Evolutionary conservation across 2,329 filamentous ascomycete species (phyloP).

Genomic region (Sarocladiaceae sp.): DNA sequence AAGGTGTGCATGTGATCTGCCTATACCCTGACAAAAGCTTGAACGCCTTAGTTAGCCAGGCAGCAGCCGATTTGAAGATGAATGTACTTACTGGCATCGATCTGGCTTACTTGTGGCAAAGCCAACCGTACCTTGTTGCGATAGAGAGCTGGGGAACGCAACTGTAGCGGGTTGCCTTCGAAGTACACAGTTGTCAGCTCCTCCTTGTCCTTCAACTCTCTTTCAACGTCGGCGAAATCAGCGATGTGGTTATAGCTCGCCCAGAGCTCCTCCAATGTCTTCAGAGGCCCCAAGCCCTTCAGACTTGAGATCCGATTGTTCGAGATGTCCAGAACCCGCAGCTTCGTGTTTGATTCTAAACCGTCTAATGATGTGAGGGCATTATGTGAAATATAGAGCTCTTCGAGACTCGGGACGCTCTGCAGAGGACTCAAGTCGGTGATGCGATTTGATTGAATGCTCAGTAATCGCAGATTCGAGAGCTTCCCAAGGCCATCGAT

Average conservation of each 20-base stretch:
- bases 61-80: neutral
- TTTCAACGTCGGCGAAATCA: conserved; percentile 80
- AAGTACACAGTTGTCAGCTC: conserved; percentile 89
- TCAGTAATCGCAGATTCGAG: conserved; percentile 78
- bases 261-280: conserved; percentile 85
- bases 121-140: conserved; percentile 89
- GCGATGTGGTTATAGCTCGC: conserved; percentile 81
- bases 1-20: no score
- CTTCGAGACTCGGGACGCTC: conserved; percentile 73
- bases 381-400: conserved; percentile 96
- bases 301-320: conserved; percentile 80
- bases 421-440: conserved; percentile 71
- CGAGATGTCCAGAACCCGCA: conserved; percentile 82
- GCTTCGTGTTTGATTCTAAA: conserved; percentile 59
- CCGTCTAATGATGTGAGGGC: conserved; percentile 74
- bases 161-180: conserved; percentile 88
- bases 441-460: conserved; percentile 93
- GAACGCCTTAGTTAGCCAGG: neutral
- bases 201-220: conserved; percentile 72
- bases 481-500: conserved; percentile 73
- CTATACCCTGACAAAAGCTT: conserved; percentile 11
- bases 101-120: conserved; percentile 83
- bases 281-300: conserved; percentile 63
- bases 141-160: conserved; percentile 75
- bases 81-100: conserved; percentile 87